Evolutionary conservation across 1,284 basidiomycete species (phyloP), one percentile per base, ranked within the genome.

Genomic region (Cryptococcus sp.): DNA sequence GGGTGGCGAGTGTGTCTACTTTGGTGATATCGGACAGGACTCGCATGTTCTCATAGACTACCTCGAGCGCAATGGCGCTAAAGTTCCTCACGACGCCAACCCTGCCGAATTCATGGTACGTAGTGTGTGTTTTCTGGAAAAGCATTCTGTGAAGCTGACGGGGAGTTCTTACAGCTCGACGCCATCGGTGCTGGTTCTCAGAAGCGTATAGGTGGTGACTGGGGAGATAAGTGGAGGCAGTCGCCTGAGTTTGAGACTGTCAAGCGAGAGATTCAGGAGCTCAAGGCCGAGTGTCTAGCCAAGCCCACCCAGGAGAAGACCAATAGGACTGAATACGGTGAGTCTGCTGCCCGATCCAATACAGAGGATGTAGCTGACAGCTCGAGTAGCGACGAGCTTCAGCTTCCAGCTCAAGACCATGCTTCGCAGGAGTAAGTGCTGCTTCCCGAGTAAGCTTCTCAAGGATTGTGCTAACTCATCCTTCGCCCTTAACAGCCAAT

Each of bases 361-460:
- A 40, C 9, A 9, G 9, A 4, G 28, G 28, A 20, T 28, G 33
- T n/a, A 37, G 44, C 50, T 52, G 38, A 58, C 15, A 62, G 45
- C 9, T 62, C 64, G 40, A 74, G 79, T 39, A 65, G 79, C 91
- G 0, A 89, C 91, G 0, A 82, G 86, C 0, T 88, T 91, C 79
- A 72, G 80, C 58, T 87, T 86, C 70, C 93, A 97, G 77, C 79
- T 96, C 65, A 82, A 83, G 71, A 81, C 82, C 6, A 90, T 95
- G 51, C 81, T 87, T 15, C 62, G 79, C 37, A 82, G 93, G 50
- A 91, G 61, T 63, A 37, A 57, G 59, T 61, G 23, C 6, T 6
- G 1, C 2, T 13, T 5, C 35, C 33, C n/a, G 37, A 21, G 15
- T 33, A 4, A 42, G 12, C 20, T 4, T 4, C 4, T 5, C n/a